Conservation (phyloP, 2,329 filamentous ascomycete species). For the Sordariomycetes sp. region DNA sequence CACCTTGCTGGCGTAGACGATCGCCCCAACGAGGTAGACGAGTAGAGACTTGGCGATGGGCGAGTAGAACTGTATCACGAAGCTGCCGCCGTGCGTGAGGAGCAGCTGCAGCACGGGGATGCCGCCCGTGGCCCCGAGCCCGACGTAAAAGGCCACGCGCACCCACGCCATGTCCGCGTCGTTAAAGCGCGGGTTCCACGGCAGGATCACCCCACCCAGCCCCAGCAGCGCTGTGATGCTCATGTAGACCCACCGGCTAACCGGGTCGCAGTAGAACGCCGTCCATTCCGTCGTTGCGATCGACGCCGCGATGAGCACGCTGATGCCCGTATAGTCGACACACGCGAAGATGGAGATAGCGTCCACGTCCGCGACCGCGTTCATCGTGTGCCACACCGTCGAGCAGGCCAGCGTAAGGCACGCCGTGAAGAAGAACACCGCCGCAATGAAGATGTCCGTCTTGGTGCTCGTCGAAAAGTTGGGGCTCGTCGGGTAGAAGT, state of each 20-base stretch:
- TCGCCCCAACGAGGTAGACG: conserved; percentile 78
- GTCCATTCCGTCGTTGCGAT: conserved; percentile 99
- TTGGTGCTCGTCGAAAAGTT: conserved; percentile 84
- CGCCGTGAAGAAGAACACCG: conserved; percentile 91
- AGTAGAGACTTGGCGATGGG: conserved; percentile 74
- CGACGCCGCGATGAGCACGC: conserved; percentile 83
- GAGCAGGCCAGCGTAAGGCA: conserved; percentile 93
- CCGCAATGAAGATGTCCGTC: conserved; percentile 81
- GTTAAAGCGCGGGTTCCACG: conserved; percentile 96
- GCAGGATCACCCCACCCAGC: conserved; percentile 77
- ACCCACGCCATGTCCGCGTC: conserved; percentile 85
- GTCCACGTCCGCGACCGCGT: conserved; percentile 80
- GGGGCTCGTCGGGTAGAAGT: conserved; percentile 82
- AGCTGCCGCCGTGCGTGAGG: conserved; percentile 63
- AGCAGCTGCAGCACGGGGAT: conserved; percentile 79
- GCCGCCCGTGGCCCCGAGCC: conserved; percentile 79
- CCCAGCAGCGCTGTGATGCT: conserved; percentile 69
- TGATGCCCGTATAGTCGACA: conserved; percentile 97
- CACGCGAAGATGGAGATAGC: conserved; percentile 93
- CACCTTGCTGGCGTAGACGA: conserved; percentile 82
- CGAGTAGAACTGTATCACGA: conserved; percentile 83
- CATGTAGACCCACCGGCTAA: conserved; percentile 82
- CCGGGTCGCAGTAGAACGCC: conserved; percentile 93
- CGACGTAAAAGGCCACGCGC: conserved; percentile 83
- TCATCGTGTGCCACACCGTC: conserved; percentile 98